Evolutionary conservation across 306 rosid genomes (phyloP).

Genomic region (Pyrus betulifolia): DNA sequence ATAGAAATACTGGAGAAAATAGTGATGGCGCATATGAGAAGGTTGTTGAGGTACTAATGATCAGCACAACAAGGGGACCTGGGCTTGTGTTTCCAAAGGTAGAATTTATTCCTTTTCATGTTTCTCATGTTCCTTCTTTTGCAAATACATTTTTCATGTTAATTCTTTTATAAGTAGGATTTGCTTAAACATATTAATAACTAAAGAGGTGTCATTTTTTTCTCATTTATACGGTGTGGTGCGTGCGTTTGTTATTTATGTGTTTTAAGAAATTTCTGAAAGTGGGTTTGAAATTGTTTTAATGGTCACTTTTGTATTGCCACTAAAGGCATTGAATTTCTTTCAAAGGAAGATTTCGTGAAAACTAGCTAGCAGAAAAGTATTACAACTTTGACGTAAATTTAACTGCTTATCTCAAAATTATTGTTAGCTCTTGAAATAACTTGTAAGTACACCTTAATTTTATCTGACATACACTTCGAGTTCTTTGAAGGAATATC

Average conservation of each 20-base stretch:
- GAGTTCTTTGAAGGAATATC: not conserved
- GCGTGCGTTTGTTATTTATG: not conserved
- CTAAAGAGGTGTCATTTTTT: not conserved
- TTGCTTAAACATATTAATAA: not conserved
- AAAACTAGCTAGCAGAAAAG: not conserved
- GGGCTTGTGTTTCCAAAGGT: constrained; percentile 85
- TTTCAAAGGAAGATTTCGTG: not conserved
- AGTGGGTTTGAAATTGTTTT: not conserved
- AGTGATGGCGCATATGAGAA: constrained; percentile 21
- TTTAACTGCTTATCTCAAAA: not conserved
- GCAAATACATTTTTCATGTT: not conserved
- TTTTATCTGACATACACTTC: not conserved
- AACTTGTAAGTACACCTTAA: not conserved
- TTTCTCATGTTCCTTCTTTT: not conserved
- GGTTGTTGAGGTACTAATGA: constrained; percentile 63
- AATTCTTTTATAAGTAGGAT: not conserved
- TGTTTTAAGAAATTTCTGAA: not conserved
- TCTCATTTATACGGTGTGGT: not conserved
- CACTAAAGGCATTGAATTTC: too few species aligned
- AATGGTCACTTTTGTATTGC: not conserved
- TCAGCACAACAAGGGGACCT: constrained; percentile 73
- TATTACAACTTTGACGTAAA: not conserved
- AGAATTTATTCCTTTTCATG: not conserved
- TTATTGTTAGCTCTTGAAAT: not conserved
- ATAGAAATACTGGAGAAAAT: constrained; percentile 25